Conservation (phyloP, 495 filamentous ascomycete species). For the Neurospora sublineolata region DNA sequence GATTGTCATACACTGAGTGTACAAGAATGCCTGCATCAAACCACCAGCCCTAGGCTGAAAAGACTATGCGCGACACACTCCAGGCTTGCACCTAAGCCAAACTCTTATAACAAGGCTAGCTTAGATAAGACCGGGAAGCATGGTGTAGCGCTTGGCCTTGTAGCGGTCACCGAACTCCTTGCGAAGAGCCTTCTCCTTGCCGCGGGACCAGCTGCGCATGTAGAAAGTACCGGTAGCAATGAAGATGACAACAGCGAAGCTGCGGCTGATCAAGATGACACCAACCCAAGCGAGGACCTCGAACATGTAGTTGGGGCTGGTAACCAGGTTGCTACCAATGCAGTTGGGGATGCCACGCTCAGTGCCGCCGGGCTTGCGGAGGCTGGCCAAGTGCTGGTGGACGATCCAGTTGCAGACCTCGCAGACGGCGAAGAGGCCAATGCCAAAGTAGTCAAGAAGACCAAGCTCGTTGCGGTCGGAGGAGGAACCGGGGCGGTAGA, state of each 20-base stretch:
- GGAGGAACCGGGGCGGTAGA: slow-evolving; percentile 62
- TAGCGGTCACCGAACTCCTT: slow-evolving; percentile 85
- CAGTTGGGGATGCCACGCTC: slow-evolving; percentile 80
- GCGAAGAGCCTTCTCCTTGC: slow-evolving; percentile 84
- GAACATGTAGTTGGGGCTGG: slow-evolving; percentile 96
- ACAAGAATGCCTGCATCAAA: not conserved
- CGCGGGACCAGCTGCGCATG: slow-evolving; percentile 80
- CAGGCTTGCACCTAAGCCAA: not conserved
- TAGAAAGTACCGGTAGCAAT: slow-evolving; percentile 50
- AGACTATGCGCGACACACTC: not conserved
- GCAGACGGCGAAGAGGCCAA: slow-evolving; percentile 60
- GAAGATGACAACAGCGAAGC: slow-evolving; percentile 64
- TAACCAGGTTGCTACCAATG: slow-evolving; percentile 76
- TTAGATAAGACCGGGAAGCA: slow-evolving; percentile 58
- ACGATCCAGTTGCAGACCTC: slow-evolving; percentile 71
- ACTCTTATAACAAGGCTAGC: not conserved
- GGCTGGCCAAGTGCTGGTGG: slow-evolving; percentile 60
- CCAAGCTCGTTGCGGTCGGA: slow-evolving; percentile 34
- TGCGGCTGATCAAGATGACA: slow-evolving; percentile 63
- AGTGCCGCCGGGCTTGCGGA: slow-evolving; percentile 70
- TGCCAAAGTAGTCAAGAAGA: slow-evolving; percentile 47
- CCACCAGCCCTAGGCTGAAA: not conserved
- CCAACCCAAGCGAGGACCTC: slow-evolving; percentile 79
- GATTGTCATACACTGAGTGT: not conserved
- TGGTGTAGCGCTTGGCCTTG: slow-evolving; percentile 70